Conservation (phyloP, 1,284 basidiomycete genomes). For the Sanghuangporus baumii region DNA sequence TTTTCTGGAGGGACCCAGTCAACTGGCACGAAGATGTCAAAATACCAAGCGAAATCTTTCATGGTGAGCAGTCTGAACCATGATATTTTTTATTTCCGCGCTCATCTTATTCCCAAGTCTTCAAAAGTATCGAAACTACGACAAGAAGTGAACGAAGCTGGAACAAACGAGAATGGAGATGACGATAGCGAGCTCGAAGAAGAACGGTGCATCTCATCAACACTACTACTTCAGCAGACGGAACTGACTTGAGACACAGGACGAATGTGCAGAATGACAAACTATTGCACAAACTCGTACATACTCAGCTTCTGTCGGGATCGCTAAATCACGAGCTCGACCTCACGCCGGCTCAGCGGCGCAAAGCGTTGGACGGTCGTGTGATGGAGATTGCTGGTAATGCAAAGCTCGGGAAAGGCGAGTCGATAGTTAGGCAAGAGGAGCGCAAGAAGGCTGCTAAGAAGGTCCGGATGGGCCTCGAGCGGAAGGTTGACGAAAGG, state of each 20-base stretch:
- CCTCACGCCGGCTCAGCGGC: constrained; percentile 56
- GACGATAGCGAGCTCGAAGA: constrained; percentile 37
- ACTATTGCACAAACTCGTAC: constrained; percentile 66
- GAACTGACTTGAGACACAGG: constrained; percentile 32
- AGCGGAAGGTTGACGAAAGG: constrained; percentile 52
- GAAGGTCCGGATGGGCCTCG: constrained; percentile 61
- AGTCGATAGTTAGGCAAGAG: constrained; percentile 46
- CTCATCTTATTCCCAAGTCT: constrained; percentile 41
- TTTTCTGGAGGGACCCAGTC: constrained; percentile 42
- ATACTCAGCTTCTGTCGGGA: constrained; percentile 70
- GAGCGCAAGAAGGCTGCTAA: constrained; percentile 67
- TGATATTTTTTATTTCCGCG: constrained; percentile 1
- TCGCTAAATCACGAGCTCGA: constrained; percentile 57
- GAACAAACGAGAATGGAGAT: constrained; percentile 22
- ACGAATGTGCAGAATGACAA: constrained; percentile 71
- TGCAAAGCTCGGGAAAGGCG: constrained; percentile 67
- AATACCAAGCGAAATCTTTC: constrained; percentile 54
- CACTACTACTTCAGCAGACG: not conserved
- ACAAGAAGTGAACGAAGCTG: constrained; percentile 17
- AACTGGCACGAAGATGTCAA: constrained; percentile 26
- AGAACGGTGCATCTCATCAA: constrained; percentile 34
- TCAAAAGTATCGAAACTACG: constrained; percentile 65
- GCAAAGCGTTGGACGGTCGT: constrained; percentile 68
- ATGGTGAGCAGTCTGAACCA: constrained; percentile 47
- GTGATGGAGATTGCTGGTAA: constrained; percentile 61